Conservation (phyloP, 805 yeast species). For the Monosporozyma unispora region DNA sequence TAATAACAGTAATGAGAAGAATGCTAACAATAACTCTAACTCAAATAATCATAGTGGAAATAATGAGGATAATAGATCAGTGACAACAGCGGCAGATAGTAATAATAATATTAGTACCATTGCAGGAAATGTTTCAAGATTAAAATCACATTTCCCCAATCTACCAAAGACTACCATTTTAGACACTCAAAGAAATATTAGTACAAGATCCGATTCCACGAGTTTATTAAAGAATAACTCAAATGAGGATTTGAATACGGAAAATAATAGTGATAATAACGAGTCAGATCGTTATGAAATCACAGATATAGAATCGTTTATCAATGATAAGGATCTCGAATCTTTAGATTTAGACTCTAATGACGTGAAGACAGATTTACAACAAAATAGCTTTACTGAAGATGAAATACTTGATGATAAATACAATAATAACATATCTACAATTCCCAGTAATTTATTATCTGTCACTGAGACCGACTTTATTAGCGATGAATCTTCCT, state of each 20-base stretch:
- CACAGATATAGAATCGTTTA: conserved; percentile 27
- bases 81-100: neutral
- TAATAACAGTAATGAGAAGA: neutral
- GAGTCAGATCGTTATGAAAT: conserved; percentile 8
- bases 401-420: neutral
- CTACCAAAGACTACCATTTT: conserved; percentile 6
- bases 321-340: conserved; percentile 27
- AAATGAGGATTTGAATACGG: neutral
- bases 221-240: conserved; percentile 1
- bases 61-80: neutral
- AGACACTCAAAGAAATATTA: conserved; percentile 6
- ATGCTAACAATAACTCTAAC: conserved; percentile 1
- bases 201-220: conserved; percentile 6
- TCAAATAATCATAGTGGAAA: neutral
- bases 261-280: neutral
- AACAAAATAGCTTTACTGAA: conserved; percentile 3
- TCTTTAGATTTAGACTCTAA: conserved; percentile 13
- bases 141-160: conserved; percentile 13
- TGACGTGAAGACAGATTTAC: neutral
- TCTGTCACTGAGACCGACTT: conserved; percentile 6
- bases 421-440: conserved; percentile 2
- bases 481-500: conserved; percentile 24
- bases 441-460: conserved; percentile 3
- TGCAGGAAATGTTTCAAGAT: conserved; percentile 10
- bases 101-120: conserved; percentile 2